These are phyloP conservation scores for Paraphaeosphaeria minitans DNA, from an alignment of 2,329 filamentous ascomycete species.

Conservation along the genomic window DNA sequence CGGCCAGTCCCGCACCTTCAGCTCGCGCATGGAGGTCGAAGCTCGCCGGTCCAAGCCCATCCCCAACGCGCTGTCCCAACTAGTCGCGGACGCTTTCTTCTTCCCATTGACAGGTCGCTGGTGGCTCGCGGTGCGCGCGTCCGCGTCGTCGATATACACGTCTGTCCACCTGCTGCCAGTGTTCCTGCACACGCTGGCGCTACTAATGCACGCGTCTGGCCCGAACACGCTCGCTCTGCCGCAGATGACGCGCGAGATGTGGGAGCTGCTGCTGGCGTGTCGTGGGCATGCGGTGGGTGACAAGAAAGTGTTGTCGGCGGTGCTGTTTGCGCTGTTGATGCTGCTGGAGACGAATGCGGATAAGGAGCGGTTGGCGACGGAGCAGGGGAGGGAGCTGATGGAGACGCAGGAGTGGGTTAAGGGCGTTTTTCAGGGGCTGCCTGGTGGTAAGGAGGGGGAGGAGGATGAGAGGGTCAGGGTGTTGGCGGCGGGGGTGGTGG, in stretches of 20 bases:
- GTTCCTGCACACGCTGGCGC: constrained; percentile 83
- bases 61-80: constrained; percentile 76
- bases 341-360: constrained; percentile 82
- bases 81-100: constrained; percentile 81
- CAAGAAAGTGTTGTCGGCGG: constrained; percentile 69
- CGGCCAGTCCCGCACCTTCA: constrained; percentile 69
- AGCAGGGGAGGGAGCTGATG: constrained; percentile 75
- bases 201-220: constrained; percentile 82
- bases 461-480: constrained; percentile 83
- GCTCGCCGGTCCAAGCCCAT: constrained; percentile 64
- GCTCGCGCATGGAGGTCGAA: constrained; percentile 72
- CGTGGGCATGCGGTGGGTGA: constrained; percentile 62
- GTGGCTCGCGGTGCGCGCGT: constrained; percentile 65
- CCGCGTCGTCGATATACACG: constrained; percentile 64
- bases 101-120: constrained; percentile 83
- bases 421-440: constrained; percentile 67
- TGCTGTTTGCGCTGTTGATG: constrained; percentile 79
- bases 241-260: constrained; percentile 82
- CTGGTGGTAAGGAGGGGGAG: constrained; percentile 46
- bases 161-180: constrained; percentile 77
- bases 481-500: constrained; percentile 75
- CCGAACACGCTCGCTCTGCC: constrained; percentile 76
- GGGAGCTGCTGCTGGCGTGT: constrained; percentile 75
- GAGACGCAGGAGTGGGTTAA: constrained; percentile 89
- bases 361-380: constrained; percentile 72